A percentile compares a stretch with the other conserved stretches of the same genome.
Evolutionary conservation across 768 basidiomycete genomes (phyloP).

Genomic region (Hericium alpestre): DNA sequence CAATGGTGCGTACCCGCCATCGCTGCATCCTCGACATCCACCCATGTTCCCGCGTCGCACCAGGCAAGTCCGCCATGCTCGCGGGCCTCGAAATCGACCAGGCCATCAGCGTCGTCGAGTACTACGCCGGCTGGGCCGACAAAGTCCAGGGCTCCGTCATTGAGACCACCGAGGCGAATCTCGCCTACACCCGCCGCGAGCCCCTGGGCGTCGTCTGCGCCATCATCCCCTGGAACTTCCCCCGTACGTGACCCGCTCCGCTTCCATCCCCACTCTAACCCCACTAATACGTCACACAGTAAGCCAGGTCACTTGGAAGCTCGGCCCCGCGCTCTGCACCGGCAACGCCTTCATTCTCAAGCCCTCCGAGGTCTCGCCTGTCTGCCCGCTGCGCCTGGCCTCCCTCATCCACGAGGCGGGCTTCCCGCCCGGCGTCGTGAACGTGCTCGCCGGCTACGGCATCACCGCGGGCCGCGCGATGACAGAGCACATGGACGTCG

Average conservation of each 20-base stretch:
- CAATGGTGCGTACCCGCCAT: slow-evolving; percentile 24
- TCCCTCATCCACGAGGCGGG: slow-evolving; percentile 45
- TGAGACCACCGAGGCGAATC: slow-evolving; percentile 41
- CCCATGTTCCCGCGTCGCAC: not conserved
- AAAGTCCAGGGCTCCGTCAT: slow-evolving; percentile 70
- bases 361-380: slow-evolving; percentile 54
- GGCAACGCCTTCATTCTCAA: slow-evolving; percentile 57
- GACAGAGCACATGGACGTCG: slow-evolving; percentile 42
- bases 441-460: slow-evolving; percentile 49
- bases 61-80: slow-evolving; percentile 43
- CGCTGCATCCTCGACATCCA: not conserved
- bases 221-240: slow-evolving; percentile 66
- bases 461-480: slow-evolving; percentile 46
- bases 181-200: slow-evolving; percentile 53
- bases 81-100: slow-evolving; percentile 38
- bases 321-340: slow-evolving; percentile 53
- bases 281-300: slow-evolving; percentile 17
- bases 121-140: slow-evolving; percentile 89
- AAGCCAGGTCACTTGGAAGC: slow-evolving; percentile 49
- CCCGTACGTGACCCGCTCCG: slow-evolving; percentile 22
- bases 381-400: slow-evolving; percentile 38
- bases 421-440: slow-evolving; percentile 54
- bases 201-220: slow-evolving; percentile 46
- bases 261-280: not conserved
- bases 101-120: slow-evolving; percentile 45